phyloP scores from a whole-genome alignment of 2,329 filamentous ascomycete species.

The Aspergillus vadensis region DNA sequence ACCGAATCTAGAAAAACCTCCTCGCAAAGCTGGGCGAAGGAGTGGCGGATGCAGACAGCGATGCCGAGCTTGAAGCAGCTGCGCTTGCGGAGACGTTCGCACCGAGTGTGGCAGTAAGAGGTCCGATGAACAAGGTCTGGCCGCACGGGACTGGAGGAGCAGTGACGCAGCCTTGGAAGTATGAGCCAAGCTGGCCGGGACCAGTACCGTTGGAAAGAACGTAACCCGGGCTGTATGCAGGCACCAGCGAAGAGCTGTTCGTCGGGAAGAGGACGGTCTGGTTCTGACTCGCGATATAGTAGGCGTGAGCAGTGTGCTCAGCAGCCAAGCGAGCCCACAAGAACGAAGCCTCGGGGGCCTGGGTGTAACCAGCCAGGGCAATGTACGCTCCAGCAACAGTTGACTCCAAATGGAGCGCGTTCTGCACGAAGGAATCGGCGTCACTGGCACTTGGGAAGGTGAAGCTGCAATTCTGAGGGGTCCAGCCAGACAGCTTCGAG shows the following conservation, averaged over 20 bases:
- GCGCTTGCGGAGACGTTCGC: constrained; percentile 10
- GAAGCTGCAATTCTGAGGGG: constrained; percentile 26
- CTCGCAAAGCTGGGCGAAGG: constrained; percentile 7
- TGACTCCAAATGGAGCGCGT: constrained; percentile 25
- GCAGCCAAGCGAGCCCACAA: constrained; percentile 32
- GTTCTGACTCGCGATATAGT: constrained; percentile 25
- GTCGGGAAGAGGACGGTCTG: constrained; percentile 19
- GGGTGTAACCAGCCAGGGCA: constrained; percentile 31
- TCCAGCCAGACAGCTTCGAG: constrained; percentile 19
- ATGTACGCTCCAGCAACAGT: constrained; percentile 29
- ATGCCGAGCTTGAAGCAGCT: constrained; percentile 9
- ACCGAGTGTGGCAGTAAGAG: constrained; percentile 25
- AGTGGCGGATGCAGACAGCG: constrained; percentile 5
- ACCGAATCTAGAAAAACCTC: neutral
- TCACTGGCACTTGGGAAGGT: constrained; percentile 21
- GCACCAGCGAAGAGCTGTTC: constrained; percentile 25
- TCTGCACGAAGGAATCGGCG: constrained; percentile 22
- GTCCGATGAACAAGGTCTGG: constrained; percentile 24
- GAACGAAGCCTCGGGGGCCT: constrained; percentile 34
- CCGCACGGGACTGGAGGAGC: constrained; percentile 27
- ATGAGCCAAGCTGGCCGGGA: constrained; percentile 28
- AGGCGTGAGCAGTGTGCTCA: constrained; percentile 27
- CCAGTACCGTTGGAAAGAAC: constrained; percentile 24
- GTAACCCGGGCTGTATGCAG: constrained; percentile 27
- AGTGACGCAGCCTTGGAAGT: constrained; percentile 26